Base-by-base conservation (phyloP, 1,139 yeast genomes). In the Candida labiduridarum region DNA sequence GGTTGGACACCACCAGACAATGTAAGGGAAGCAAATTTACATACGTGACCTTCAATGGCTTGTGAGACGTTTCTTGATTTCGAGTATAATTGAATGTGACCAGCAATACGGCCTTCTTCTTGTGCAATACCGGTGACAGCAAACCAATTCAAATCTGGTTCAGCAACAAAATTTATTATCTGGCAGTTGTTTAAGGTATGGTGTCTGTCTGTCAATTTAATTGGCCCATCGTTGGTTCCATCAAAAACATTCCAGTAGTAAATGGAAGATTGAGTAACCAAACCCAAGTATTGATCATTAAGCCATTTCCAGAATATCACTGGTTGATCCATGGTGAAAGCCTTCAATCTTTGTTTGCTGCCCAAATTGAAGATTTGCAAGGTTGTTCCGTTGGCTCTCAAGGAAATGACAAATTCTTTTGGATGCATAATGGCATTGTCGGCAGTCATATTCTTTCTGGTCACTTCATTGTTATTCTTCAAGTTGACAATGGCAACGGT, bases 391-490 rank as follows among this genome's bases (percentile, higher is more conserved):
- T 92, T 95, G 44, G 99, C 98, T 65, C 98, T 82, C 58, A 95
- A 82, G 19, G 97, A 91, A 61, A 95, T 92, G 58, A 94, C 92
- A 71, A 85, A 83, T 68, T 90, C 87, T 29, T 75, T 67, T 15
- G 99, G 98, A 69, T 92, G 96, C 96, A 95, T 87, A 65, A 95
- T 94, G 47, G 97, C 98, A 57, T 92, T 89, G 72, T 95, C 99
- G 46, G 99, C 99, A 50, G 90, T 83, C 97, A 95, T 95, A 68
- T 89, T 88, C 73, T 95, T 92, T 64, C 96, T 84, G 43, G 83
- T 78, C 30, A 84, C 83, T 59, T 89, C 85, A 60, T 84, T 81
- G 73, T 84, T 85, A 65, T 89, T 85, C 57, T 83, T 78, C 65
- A 94, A 79, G 67, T 94, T 94, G 57, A 95, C 83, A 61, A 95